Percentiles rank a stretch among this genome's conserved stretches.
Evolutionary conservation across 2,329 filamentous ascomycete species (phyloP).

Genomic region (Claviceps citrina): DNA sequence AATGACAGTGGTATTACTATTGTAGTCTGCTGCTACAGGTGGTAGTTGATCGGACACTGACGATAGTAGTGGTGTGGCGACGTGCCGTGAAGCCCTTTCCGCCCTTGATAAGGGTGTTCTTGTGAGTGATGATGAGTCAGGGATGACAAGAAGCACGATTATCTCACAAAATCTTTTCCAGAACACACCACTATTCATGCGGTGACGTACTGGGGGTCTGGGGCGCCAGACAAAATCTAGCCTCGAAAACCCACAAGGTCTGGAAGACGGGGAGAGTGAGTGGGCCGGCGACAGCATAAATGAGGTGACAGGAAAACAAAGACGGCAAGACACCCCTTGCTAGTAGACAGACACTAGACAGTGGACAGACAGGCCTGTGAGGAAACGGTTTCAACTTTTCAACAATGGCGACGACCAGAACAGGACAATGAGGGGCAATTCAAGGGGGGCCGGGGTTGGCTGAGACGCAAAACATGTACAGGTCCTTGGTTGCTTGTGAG

Average conservation of each 20-base stretch:
- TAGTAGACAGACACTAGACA: neutral
- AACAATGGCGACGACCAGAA: neutral
- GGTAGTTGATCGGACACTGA: neutral
- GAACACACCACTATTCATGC: neutral
- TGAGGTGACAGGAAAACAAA: neutral
- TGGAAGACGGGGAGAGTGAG: neutral
- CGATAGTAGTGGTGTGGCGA: neutral
- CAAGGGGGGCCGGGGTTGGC: neutral
- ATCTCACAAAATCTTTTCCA: neutral
- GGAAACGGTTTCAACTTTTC: neutral
- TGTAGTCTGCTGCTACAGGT: neutral
- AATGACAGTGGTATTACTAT: neutral
- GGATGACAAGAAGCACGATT: neutral
- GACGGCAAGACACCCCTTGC: neutral
- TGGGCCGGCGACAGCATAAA: slow-evolving; percentile 1
- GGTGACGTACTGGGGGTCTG: neutral
- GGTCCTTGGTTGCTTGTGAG: neutral
- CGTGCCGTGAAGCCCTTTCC: neutral
- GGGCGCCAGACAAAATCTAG: neutral
- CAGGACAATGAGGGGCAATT: neutral
- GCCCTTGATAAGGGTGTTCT: neutral
- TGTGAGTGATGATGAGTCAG: neutral
- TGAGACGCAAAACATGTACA: neutral
- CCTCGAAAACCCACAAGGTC: slow-evolving; percentile 1
- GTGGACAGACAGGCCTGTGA: too few species aligned